phyloP scores from a whole-genome alignment of 2,329 filamentous ascomycete species.

The Aspergillus sp. region DNA sequence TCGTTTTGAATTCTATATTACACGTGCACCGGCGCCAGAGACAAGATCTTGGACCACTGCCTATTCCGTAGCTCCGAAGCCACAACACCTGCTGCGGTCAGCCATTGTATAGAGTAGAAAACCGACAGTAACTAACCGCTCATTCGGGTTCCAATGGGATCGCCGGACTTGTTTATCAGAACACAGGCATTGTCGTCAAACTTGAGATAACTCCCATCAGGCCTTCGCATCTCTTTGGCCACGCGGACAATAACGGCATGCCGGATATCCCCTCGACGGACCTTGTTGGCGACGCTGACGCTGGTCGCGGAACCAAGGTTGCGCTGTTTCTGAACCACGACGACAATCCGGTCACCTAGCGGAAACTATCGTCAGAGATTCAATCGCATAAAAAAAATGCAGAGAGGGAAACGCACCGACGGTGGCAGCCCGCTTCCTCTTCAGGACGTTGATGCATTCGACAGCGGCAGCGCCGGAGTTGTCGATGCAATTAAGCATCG shows the following conservation, averaged over 20 bases:
- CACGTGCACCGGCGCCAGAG: slow-evolving; percentile 77
- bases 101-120: slow-evolving; percentile 3
- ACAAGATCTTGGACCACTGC: slow-evolving; percentile 98
- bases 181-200: slow-evolving; percentile 99
- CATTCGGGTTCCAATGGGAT: slow-evolving; percentile 86
- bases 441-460: slow-evolving; percentile 88
- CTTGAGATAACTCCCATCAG: slow-evolving; percentile 78
- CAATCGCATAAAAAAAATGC: slow-evolving; percentile 1
- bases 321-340: slow-evolving; percentile 94
- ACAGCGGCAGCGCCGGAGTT: slow-evolving; percentile 96
- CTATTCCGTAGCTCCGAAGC: slow-evolving; percentile 80
- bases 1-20: slow-evolving; percentile 37
- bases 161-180: slow-evolving; percentile 89
- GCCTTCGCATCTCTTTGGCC: slow-evolving; percentile 72
- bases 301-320: slow-evolving; percentile 62
- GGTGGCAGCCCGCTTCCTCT: slow-evolving; percentile 73
- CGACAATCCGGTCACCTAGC: slow-evolving; percentile 87
- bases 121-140: slow-evolving; percentile 50
- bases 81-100: slow-evolving; percentile 56
- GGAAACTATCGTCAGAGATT: no score
- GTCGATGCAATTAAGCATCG: slow-evolving; percentile 99
- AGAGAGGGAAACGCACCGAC: slow-evolving; percentile 56
- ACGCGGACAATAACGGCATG: slow-evolving; percentile 94
- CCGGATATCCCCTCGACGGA: slow-evolving; percentile 89
- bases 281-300: slow-evolving; percentile 76